Base-by-base conservation (phyloP, 164 flowering plant genomes). In the Houttuynia cordata region DNA sequence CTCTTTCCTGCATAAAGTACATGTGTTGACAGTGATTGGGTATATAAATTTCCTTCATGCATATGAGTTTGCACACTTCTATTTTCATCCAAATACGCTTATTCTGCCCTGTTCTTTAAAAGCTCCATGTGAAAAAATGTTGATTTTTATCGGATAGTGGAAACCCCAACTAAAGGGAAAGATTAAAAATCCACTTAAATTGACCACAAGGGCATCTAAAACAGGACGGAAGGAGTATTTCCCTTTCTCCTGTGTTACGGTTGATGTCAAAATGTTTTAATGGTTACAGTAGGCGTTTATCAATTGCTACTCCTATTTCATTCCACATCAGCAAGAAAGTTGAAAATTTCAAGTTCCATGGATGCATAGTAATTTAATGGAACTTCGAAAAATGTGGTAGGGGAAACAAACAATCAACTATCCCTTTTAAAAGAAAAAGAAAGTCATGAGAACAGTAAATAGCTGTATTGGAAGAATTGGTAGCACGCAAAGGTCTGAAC, bases 1-100 rank as follows among this genome's bases (percentile, higher is more conserved):
- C 87, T 87, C 76, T 94, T 94, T 24, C 97, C 99, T 94, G 79
- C 67, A 71, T 8, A 64, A 47, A 57, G 37, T 19, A 21, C 19
- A 30, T 0, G 17, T 15, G 37, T 34, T 21, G 18, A 7, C 51
- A 37, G 10, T 22, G 56, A 7, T 14, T 24, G 3, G 23, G 47
- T n/a, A 50, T 17, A 10, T 10, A 10, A 42, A 42, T 45, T 45
- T 10, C 49, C 9, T 12, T 17, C 17, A 45, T 12, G 49, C 49
- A 45, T 45, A 45, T 17, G 14, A 12, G 8, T 45, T 7, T 17
- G 17, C 49, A 45, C 17, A 17, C 17, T 2, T 45, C 13, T n/a
- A n/a, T n/a, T n/a, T n/a, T n/a, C n/a, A n/a, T n/a, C n/a, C n/a
- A n/a, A n/a, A n/a, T n/a, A n/a, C n/a, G n/a, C n/a, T n/a, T n/a